Evolutionary conservation across 2,329 filamentous ascomycete species (phyloP).

Genomic region (Falciphora oryzae): DNA sequence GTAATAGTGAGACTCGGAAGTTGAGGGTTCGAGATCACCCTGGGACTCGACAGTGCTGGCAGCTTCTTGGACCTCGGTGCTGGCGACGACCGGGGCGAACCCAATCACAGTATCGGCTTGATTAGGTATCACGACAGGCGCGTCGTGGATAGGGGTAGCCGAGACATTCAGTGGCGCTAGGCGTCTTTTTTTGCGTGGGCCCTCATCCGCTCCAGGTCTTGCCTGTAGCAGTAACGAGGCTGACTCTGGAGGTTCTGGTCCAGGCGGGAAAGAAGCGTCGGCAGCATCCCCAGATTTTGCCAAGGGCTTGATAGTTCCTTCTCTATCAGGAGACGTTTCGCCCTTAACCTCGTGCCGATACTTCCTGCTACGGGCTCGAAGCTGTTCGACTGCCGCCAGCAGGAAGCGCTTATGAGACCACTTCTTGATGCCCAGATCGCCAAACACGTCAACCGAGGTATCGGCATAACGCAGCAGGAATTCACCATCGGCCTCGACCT

Average conservation of each 20-base stretch:
- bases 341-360: conserved; percentile 29
- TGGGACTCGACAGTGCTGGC: neutral
- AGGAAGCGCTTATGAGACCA: conserved; percentile 55
- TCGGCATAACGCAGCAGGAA: conserved; percentile 50
- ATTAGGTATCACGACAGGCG: neutral
- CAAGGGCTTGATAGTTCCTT: neutral
- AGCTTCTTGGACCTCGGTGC: neutral
- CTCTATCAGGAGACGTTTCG: neutral
- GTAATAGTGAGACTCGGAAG: neutral
- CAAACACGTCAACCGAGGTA: conserved; percentile 42
- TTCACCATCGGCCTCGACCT: conserved; percentile 61
- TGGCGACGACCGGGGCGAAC: neutral
- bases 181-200: neutral
- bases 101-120: neutral
- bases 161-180: neutral
- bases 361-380: conserved; percentile 45
- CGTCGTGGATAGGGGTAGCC: neutral
- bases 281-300: neutral
- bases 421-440: conserved; percentile 50
- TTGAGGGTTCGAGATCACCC: neutral
- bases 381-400: conserved; percentile 47
- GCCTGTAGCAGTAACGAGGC: neutral
- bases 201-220: neutral
- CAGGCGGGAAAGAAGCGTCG: neutral
- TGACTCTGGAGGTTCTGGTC: neutral